Evolutionary conservation across 805 yeast genomes (phyloP).

Genomic region (Candida parachauliodes): DNA sequence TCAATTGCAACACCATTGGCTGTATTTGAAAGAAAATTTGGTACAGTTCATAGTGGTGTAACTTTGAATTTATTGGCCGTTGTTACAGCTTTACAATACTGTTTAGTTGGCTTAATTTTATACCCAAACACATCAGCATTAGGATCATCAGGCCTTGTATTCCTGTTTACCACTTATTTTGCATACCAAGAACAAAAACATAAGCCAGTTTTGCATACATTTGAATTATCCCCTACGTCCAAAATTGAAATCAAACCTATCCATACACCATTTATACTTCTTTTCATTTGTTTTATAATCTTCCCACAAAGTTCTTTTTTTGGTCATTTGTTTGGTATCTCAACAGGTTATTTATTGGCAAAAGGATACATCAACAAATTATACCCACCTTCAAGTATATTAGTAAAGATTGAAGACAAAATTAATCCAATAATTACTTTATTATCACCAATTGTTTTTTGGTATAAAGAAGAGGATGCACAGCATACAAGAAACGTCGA

Average conservation of each 20-base stretch:
- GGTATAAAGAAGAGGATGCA: constrained; percentile 57
- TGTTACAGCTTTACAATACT: constrained; percentile 61
- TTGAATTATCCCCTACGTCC: constrained; percentile 9
- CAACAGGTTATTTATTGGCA: constrained; percentile 63
- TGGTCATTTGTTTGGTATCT: constrained; percentile 69
- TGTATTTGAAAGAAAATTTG: constrained; percentile 66
- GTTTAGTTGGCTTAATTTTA: constrained; percentile 47
- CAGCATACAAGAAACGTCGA: constrained; percentile 6
- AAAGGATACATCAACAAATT: constrained; percentile 53
- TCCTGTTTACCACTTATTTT: constrained; percentile 60
- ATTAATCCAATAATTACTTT: constrained; percentile 46
- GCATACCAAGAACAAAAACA: constrained; percentile 44
- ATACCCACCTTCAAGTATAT: constrained; percentile 63
- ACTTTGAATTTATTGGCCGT: constrained; percentile 71
- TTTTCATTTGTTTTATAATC: constrained; percentile 42
- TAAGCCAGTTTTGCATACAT: constrained; percentile 38
- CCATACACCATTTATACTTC: constrained; percentile 54
- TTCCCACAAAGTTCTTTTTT: constrained; percentile 67
- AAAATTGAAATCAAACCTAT: constrained; percentile 6
- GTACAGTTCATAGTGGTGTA: constrained; percentile 83
- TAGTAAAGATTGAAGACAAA: constrained; percentile 61
- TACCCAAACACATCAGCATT: constrained; percentile 52
- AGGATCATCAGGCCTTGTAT: constrained; percentile 75
- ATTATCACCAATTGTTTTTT: constrained; percentile 53
- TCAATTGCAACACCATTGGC: constrained; percentile 59